Evolutionary conservation across 2,329 filamentous ascomycete genomes (phyloP), one percentile per base, ranked within the genome.

Genomic region (Diplodia sapinea): DNA sequence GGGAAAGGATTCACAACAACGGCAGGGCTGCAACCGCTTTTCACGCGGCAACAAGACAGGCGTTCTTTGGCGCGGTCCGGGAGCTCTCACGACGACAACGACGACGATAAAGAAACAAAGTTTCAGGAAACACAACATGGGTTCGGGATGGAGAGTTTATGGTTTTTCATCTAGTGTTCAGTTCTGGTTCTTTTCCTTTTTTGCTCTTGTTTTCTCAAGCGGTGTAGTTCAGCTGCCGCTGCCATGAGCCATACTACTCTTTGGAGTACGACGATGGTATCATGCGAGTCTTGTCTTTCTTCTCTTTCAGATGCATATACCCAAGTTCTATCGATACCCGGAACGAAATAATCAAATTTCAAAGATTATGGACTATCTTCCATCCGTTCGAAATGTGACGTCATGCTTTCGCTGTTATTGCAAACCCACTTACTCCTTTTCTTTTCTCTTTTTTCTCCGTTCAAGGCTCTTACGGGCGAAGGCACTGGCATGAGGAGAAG

Each of bases 301-400:
- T 31, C 13, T 29, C 50, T 17, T 52, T 52, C 50, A 31, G 50
- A 4, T 31, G 26, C 29, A 29, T 52, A 52, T 52, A 52, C 50
- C 50, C 50, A 52, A 6, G 29, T 52, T 26, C 29, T 29, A 17
- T 52, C 50, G 26, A 52, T 52, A 52, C 50, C 50, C 50, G 50
- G n/a, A 29, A 15, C 50, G 12, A 23, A 20, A 52, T 29, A 11
- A 26, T 26, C 23, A 26, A 26, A 26, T 26, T 26, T 52, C 50
- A 52, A 52, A 52, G 31, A 47, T 20, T 20, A 47, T 20, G 6
- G 20, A 47, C 17, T 29, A 52, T 31, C 23, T 29, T 8, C 29
- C 4, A 52, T 26, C 50, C 50, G 15, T 13, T 31, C n/a, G 43
- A 47, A 47, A 8, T 12, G 11, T 47, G 43, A 20, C 17, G 13